Conservation (phyloP, 306 rosid genomes). For the Inga laurina region DNA sequence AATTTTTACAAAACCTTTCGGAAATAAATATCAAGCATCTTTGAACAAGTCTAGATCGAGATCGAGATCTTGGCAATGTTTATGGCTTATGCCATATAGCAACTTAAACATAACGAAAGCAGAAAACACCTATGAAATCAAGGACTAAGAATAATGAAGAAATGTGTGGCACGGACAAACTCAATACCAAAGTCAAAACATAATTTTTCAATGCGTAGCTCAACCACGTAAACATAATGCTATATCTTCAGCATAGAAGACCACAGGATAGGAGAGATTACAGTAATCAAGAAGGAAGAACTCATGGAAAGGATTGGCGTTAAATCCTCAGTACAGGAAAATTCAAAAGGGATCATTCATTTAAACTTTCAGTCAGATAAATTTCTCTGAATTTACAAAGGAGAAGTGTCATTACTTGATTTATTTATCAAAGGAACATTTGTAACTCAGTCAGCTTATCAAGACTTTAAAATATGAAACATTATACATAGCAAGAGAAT, state of each 20-base stretch:
- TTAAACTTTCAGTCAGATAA: background rate
- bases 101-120: background rate
- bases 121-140: background rate
- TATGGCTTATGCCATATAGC: background rate
- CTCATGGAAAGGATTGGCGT: background rate
- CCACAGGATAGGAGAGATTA: background rate
- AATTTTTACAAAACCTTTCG: background rate
- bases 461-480: conserved; percentile 18
- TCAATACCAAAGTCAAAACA: background rate
- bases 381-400: conserved; percentile 16
- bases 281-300: background rate
- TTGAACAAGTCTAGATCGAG: background rate
- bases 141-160: conserved; percentile 3
- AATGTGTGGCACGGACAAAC: conserved; percentile 21
- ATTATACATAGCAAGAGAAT: conserved; percentile 10
- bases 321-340: conserved; percentile 5
- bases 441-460: conserved; percentile 27
- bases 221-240: background rate
- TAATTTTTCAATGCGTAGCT: background rate
- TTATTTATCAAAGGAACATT: conserved; percentile 1
- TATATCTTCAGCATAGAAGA: conserved; percentile 11
- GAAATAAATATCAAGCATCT: background rate
- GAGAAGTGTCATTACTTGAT: conserved; percentile 6
- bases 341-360: background rate
- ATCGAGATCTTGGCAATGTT: background rate